Base-by-base conservation (phyloP, 441 rosid genomes). In the Erodium texanum region DNA sequence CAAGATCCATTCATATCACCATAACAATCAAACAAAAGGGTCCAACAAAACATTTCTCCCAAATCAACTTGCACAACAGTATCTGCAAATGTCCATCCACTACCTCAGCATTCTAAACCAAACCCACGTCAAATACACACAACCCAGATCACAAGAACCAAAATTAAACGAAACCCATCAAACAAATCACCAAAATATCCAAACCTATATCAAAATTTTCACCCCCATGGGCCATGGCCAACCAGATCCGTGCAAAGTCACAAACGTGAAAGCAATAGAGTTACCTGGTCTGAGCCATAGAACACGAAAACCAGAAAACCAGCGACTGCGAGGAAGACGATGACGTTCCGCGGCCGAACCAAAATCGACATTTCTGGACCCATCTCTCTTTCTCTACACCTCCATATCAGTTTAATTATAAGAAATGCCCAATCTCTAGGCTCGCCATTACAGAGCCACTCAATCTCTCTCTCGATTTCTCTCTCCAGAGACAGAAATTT, bases 301-400 rank as follows among this genome's bases (percentile, higher is more conserved):
- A 87, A 66, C 0, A 83, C 86, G 71, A 82, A 79, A 77, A 93
- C 29, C 82, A 93, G 80, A 54, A 89, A 73, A 74, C 84, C 66
- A 7, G 73, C 70, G 52, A 89, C 65, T 66, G 76, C 75, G 63
- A 78, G 54, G 73, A 84, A 75, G 70, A 87, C 82, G 45, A 85
- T 78, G 50, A 85, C 78, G 79, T 73, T 78, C 74, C 87, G 86
- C 11, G 91, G 89, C 59, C 84, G 88, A 62, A 81, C 24, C 79
- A 88, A 79, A 75, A 71, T 59, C 68, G 85, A 81, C 79, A 90
- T 86, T 77, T 73, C 89, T 70, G 85, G 84, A 58, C 87, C 84
- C 88, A 81, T 86, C 66, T 0, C 19, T 5, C 15, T 9, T 23
- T 32, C 59, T 18, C 24, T 24, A 16, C 6, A 7, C 16, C 1